phyloP scores from a whole-genome alignment of 805 yeast species.

The Kurtzmaniella cleridarum region DNA sequence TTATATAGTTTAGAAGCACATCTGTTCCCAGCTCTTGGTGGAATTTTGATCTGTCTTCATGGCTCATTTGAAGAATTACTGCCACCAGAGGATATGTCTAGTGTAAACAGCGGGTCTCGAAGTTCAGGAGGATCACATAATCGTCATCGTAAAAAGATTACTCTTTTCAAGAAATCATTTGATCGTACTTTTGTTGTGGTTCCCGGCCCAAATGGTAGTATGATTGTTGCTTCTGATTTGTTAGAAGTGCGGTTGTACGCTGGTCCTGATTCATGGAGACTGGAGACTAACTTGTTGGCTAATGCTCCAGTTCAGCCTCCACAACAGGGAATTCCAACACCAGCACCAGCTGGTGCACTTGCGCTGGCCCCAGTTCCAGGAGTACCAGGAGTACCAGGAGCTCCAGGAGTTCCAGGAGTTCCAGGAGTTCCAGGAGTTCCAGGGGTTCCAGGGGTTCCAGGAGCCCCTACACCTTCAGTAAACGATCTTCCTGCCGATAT shows the following conservation, averaged over 20 bases:
- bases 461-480: slow-evolving; percentile 15
- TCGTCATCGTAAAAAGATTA: slow-evolving; percentile 23
- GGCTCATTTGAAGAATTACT: slow-evolving; percentile 76
- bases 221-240: slow-evolving; percentile 85
- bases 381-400: slow-evolving; percentile 11
- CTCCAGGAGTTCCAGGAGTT: slow-evolving; percentile 8
- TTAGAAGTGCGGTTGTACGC: slow-evolving; percentile 60
- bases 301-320: slow-evolving; percentile 2
- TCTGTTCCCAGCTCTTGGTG: slow-evolving; percentile 65
- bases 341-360: slow-evolving; percentile 7
- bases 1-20: slow-evolving; percentile 74
- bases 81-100: slow-evolving; percentile 41
- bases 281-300: slow-evolving; percentile 5
- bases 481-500: slow-evolving; percentile 54
- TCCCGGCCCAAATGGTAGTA: slow-evolving; percentile 59
- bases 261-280: slow-evolving; percentile 53
- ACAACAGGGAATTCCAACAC: slow-evolving; percentile 5
- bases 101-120: slow-evolving; percentile 9
- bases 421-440: slow-evolving; percentile 9
- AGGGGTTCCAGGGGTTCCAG: slow-evolving; percentile 8
- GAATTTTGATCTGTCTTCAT: slow-evolving; percentile 74
- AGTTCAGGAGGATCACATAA: slow-evolving; percentile 11
- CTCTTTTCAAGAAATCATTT: slow-evolving; percentile 64
- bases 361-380: slow-evolving; percentile 8
- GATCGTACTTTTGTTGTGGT: slow-evolving; percentile 82